Percentiles rank a stretch among this genome's conserved stretches.
These are phyloP conservation scores for Symbiotaphrina buchneri DNA, from an alignment of 495 filamentous ascomycete species.

Conservation along the genomic window DNA sequence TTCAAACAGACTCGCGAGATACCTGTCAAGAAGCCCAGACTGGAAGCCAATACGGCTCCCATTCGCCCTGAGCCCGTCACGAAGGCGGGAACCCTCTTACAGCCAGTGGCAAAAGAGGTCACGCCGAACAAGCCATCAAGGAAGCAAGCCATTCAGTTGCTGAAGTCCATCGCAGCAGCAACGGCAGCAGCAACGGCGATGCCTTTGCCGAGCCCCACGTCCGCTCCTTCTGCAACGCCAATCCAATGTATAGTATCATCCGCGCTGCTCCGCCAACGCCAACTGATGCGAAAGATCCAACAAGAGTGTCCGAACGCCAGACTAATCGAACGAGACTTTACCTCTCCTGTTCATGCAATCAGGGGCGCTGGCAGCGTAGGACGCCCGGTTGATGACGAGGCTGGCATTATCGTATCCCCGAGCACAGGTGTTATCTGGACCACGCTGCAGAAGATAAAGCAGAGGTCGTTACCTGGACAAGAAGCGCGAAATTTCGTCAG, in stretches of 20 bases:
- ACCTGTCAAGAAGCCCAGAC: too few relatives aligned
- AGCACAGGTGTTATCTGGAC: slow-evolving; percentile 45
- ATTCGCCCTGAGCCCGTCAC: too few relatives aligned
- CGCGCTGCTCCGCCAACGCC: slow-evolving; percentile 18
- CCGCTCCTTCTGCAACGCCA: slow-evolving; percentile 5
- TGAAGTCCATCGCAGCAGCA: too few relatives aligned
- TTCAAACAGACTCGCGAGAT: too few relatives aligned
- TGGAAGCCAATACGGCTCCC: too few relatives aligned
- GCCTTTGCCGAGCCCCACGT: too few relatives aligned
- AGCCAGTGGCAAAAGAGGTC: too few relatives aligned
- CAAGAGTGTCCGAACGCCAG: slow-evolving; percentile 23
- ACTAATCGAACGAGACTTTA: slow-evolving; percentile 37
- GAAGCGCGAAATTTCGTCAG: slow-evolving; percentile 21
- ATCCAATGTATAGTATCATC: slow-evolving; percentile 23
- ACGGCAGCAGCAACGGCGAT: too few relatives aligned
- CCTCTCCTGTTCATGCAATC: slow-evolving; percentile 13
- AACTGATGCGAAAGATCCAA: slow-evolving; percentile 22
- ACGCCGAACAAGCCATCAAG: too few relatives aligned
- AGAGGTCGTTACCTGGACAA: slow-evolving; percentile 42
- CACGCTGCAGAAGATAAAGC: slow-evolving; percentile 50
- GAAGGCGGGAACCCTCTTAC: too few relatives aligned
- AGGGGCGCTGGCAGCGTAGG: slow-evolving; percentile 10
- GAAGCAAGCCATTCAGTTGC: too few relatives aligned
- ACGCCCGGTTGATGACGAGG: slow-evolving; percentile 24
- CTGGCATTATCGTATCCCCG: slow-evolving; percentile 56